Percentiles rank a stretch among this genome's conserved stretches.
phyloP scores from a whole-genome alignment of 148 eudicot genomes.

The Camellia granthamiana region DNA sequence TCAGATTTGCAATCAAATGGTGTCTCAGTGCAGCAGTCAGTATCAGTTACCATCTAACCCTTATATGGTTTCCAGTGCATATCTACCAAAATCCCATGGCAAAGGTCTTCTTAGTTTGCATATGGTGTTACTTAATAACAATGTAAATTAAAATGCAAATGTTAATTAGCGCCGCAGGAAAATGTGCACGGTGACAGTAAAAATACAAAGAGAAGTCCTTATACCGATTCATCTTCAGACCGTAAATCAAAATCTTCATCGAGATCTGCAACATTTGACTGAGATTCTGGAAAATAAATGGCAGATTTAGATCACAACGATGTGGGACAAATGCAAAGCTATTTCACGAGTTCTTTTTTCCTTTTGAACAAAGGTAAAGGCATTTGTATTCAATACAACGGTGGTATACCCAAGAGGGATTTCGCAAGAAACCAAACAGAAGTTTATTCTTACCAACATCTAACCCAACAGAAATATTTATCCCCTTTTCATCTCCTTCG shows the following conservation, averaged over 20 bases:
- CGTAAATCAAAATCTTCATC: slow-evolving; percentile 63
- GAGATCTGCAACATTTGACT: slow-evolving; percentile 39
- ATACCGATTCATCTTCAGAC: slow-evolving; percentile 67
- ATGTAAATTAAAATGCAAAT: not conserved
- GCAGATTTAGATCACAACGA: not conserved
- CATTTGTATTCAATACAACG: no score
- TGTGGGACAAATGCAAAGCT: no score
- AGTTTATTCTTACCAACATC: slow-evolving; percentile 50
- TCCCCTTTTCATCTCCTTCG: slow-evolving; percentile 38
- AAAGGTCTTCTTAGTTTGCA: not conserved
- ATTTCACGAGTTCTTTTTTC: no score
- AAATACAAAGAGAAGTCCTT: slow-evolving; percentile 16
- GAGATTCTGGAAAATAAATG: slow-evolving; percentile 40
- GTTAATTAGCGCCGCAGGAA: not conserved
- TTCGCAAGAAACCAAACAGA: slow-evolving; percentile 9
- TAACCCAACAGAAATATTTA: slow-evolving; percentile 30
- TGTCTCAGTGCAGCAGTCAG: not conserved
- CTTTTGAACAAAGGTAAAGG: no score
- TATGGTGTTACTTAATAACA: slow-evolving; percentile 1
- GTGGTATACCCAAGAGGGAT: no score
- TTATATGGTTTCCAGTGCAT: not conserved
- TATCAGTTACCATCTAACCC: not conserved
- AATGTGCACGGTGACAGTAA: not conserved
- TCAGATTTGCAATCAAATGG: not conserved
- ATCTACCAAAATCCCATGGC: not conserved